Percentiles rank a stretch among this genome's conserved stretches.
Conservation (phyloP, 1,284 basidiomycete genomes). For the Lentinus polychrous region DNA sequence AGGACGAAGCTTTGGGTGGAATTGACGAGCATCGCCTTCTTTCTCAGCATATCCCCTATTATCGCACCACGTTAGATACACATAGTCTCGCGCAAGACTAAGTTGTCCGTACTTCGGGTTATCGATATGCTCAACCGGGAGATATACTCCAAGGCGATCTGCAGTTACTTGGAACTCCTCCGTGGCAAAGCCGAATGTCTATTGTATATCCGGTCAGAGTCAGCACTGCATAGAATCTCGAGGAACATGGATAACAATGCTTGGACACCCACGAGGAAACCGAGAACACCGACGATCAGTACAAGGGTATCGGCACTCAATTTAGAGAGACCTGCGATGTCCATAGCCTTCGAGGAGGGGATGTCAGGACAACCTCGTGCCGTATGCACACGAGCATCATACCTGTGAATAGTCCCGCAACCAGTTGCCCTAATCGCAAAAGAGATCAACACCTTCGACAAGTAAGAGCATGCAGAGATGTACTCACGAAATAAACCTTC, state of each 20-base stretch:
- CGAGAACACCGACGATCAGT: constrained; percentile 66
- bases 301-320: constrained; percentile 63
- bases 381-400: constrained; percentile 2
- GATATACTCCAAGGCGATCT: constrained; percentile 79
- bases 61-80: background rate
- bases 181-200: constrained; percentile 68
- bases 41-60: constrained; percentile 68
- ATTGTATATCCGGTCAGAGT: background rate
- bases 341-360: constrained; percentile 64
- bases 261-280: constrained; percentile 50
- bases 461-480: background rate
- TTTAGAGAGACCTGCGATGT: constrained; percentile 65
- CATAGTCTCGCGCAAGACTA: background rate
- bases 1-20: constrained; percentile 66
- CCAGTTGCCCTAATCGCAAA: constrained; percentile 52
- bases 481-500: constrained; percentile 56
- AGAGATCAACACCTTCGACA: background rate
- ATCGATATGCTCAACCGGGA: constrained; percentile 78
- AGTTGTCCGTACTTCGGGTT: constrained; percentile 48
- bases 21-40: constrained; percentile 63
- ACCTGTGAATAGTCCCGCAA: constrained; percentile 58
- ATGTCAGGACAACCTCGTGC: background rate
- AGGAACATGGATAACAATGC: background rate
- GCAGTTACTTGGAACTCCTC: constrained; percentile 78
- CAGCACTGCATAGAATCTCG: background rate